These are phyloP conservation scores for Aspergillus ostianus DNA, from an alignment of 495 filamentous ascomycete species.

Conservation along the genomic window DNA sequence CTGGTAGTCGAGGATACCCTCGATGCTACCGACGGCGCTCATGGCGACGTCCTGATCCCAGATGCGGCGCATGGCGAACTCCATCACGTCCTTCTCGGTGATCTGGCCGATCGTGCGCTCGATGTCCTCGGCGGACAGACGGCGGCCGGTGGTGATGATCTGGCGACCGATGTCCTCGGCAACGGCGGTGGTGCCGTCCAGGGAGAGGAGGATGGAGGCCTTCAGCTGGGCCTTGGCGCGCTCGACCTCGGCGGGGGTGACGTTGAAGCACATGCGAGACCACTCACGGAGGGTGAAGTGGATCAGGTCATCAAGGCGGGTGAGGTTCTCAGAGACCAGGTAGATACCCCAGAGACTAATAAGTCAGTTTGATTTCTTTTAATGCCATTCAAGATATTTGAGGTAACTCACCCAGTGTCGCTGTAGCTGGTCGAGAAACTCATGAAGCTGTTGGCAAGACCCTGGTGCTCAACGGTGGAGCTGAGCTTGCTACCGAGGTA, in stretches of 20 bases:
- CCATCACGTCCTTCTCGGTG: conserved; percentile 95
- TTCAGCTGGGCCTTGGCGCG: conserved; percentile 99
- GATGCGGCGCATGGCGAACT: conserved; percentile 83
- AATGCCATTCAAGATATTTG: not conserved
- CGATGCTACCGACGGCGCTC: conserved; percentile 86
- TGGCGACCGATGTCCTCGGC: conserved; percentile 98
- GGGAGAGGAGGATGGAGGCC: conserved; percentile 92
- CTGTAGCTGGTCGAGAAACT: conserved; percentile 99
- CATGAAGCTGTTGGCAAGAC: conserved; percentile 99
- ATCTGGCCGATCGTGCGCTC: conserved; percentile 84
- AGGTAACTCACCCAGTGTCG: conserved; percentile 81
- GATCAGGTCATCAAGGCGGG: conserved; percentile 85
- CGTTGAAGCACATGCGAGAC: conserved; percentile 83
- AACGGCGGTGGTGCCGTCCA: conserved; percentile 95
- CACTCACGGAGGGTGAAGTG: conserved; percentile 99
- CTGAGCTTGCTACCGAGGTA: conserved; percentile 98
- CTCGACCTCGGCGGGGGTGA: conserved; percentile 88
- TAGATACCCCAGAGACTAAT: conserved; percentile 98
- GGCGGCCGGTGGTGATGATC: conserved; percentile 92
- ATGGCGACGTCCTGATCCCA: conserved; percentile 98
- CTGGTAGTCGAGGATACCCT: conserved; percentile 88
- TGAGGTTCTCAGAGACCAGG: conserved; percentile 86
- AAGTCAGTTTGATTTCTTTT: conserved; percentile 20
- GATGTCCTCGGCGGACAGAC: conserved; percentile 88
- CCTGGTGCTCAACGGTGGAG: conserved; percentile 85